Conservation (phyloP, 768 basidiomycete genomes). For the Podaxis sp. region DNA sequence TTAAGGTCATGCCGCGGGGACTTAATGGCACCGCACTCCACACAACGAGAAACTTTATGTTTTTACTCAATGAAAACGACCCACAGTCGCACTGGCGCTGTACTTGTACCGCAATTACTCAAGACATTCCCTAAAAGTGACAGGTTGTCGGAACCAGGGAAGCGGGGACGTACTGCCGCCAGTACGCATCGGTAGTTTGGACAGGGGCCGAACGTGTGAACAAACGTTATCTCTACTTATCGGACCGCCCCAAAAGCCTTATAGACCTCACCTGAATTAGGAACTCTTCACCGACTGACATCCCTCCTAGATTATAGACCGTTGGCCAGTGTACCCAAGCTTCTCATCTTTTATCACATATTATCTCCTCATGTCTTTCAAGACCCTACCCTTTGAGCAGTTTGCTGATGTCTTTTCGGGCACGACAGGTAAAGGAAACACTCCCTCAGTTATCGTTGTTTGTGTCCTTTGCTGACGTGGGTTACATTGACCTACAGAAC, state of each 20-base stretch:
- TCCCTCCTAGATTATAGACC: background rate
- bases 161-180: background rate
- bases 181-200: background rate
- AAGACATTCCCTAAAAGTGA: background rate
- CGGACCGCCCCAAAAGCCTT: background rate
- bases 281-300: slow-evolving; percentile 9
- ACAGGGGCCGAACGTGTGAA: background rate
- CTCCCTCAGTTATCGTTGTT: background rate
- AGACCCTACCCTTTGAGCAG: slow-evolving; percentile 41
- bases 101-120: background rate
- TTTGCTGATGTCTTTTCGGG: slow-evolving; percentile 47
- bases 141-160: background rate
- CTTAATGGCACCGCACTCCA: no score
- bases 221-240: slow-evolving; percentile 4
- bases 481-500: slow-evolving; percentile 48
- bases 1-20: no score
- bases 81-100: background rate
- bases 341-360: slow-evolving; percentile 1
- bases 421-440: slow-evolving; percentile 44
- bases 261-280: background rate
- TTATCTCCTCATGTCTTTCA: slow-evolving; percentile 36
- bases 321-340: background rate
- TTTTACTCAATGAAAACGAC: no score
- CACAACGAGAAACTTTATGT: no score
- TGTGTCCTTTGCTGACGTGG: background rate